phyloP scores from a whole-genome alignment of 1,139 yeast genomes.

The Scheffersomyces quercinus region DNA sequence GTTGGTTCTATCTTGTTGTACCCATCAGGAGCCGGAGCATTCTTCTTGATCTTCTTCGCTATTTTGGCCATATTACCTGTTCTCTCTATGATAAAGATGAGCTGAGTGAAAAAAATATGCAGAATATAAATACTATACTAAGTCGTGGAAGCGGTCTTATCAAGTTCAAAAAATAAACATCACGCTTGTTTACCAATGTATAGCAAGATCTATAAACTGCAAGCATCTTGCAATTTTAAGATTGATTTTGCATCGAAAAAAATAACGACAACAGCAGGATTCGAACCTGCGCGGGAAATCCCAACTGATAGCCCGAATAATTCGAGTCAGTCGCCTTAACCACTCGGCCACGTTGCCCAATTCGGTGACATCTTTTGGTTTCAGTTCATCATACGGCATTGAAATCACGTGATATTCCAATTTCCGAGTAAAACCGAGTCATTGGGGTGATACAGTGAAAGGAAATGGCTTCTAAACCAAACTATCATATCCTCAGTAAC shows the following conservation, averaged over 20 bases:
- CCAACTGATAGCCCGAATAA: constrained; percentile 45
- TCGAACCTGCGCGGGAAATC: constrained; percentile 90
- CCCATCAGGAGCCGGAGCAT: constrained; percentile 65
- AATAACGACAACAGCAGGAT: constrained; percentile 79
- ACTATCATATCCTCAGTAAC: too few species aligned
- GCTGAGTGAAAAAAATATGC: too few species aligned
- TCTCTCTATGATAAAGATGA: neutral
- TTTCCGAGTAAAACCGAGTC: too few species aligned
- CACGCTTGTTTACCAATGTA: neutral
- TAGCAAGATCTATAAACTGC: neutral
- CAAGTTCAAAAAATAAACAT: too few species aligned
- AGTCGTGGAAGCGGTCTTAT: too few species aligned
- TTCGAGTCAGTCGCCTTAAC: constrained; percentile 20
- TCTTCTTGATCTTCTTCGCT: constrained; percentile 12
- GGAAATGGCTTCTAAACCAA: too few species aligned
- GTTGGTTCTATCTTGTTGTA: constrained; percentile 72
- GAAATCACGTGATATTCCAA: neutral
- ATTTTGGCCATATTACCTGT: constrained; percentile 10
- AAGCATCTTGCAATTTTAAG: neutral
- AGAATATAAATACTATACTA: too few species aligned
- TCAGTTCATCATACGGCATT: neutral
- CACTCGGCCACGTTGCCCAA: constrained; percentile 16
- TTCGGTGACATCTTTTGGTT: neutral
- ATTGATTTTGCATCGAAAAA: constrained; percentile 16
- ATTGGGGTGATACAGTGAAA: too few species aligned